phyloP scores from a whole-genome alignment of 1,284 basidiomycete species.

The Pseudozyma pruni region DNA sequence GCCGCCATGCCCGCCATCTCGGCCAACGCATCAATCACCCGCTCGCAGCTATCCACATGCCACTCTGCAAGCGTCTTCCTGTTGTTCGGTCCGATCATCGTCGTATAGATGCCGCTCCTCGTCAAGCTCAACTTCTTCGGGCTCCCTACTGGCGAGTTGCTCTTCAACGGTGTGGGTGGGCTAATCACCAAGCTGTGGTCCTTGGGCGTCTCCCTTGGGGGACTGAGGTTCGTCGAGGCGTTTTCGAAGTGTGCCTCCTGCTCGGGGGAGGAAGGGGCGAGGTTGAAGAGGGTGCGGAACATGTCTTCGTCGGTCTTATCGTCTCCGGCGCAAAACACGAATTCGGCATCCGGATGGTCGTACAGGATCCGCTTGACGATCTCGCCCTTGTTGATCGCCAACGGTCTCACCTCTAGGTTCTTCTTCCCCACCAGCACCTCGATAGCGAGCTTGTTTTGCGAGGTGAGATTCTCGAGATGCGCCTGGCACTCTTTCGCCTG shows the following conservation, averaged over 20 bases:
- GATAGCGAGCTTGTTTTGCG: slow-evolving; percentile 65
- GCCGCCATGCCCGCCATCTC: slow-evolving; percentile 56
- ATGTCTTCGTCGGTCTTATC: slow-evolving; percentile 80
- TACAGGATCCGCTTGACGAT: slow-evolving; percentile 94
- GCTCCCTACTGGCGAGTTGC: slow-evolving; percentile 24
- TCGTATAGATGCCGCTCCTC: slow-evolving; percentile 57
- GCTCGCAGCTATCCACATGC: slow-evolving; percentile 59
- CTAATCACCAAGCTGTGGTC: slow-evolving; percentile 40
- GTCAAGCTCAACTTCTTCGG: slow-evolving; percentile 54
- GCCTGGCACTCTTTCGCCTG: slow-evolving; percentile 88
- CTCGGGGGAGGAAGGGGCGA: slow-evolving; percentile 40
- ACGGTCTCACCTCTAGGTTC: slow-evolving; percentile 94
- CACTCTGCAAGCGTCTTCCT: slow-evolving; percentile 65
- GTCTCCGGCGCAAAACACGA: slow-evolving; percentile 96
- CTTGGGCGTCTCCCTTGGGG: not conserved
- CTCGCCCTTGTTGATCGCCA: slow-evolving; percentile 97
- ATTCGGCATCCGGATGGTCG: slow-evolving; percentile 89
- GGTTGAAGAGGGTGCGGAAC: slow-evolving; percentile 58
- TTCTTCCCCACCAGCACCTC: slow-evolving; percentile 81
- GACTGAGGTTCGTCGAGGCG: not conserved
- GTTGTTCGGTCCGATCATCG: slow-evolving; percentile 60
- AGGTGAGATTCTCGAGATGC: slow-evolving; percentile 82
- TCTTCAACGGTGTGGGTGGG: slow-evolving; percentile 52
- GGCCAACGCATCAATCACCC: slow-evolving; percentile 58
- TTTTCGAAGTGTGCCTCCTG: slow-evolving; percentile 7